Conservation (phyloP, 352 stramenopile genomes). For the Globisporangium barbulae region DNA sequence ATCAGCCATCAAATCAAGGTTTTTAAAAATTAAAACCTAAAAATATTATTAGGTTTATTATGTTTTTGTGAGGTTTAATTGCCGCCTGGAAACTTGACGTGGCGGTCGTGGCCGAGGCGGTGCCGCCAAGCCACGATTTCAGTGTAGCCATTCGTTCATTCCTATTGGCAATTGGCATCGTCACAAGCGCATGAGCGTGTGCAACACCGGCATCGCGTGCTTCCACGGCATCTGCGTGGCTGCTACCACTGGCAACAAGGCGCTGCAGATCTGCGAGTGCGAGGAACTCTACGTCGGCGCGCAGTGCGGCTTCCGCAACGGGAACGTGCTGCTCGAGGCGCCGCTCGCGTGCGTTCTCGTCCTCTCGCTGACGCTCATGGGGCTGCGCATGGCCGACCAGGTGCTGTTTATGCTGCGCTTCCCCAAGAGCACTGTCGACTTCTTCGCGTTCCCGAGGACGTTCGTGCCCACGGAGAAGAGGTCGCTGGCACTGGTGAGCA, state of each 20-base stretch:
- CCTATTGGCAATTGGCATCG: background rate
- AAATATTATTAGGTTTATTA: no score
- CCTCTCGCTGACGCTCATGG: constrained; percentile 33
- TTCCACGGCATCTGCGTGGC: constrained; percentile 47
- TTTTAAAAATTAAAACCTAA: no score
- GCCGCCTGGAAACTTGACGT: constrained; percentile 5
- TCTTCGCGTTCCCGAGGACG: constrained; percentile 42
- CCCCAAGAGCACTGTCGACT: constrained; percentile 21
- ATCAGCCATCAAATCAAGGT: no score
- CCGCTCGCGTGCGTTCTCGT: constrained; percentile 38
- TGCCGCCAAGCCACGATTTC: background rate
- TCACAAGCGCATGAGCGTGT: background rate
- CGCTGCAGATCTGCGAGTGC: constrained; percentile 32
- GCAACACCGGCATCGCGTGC: constrained; percentile 26
- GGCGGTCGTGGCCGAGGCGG: background rate
- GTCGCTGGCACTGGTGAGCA: background rate
- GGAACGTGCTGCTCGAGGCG: constrained; percentile 50
- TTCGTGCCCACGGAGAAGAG: constrained; percentile 6
- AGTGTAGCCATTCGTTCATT: background rate
- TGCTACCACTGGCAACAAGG: constrained; percentile 1
- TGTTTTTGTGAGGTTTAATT: background rate
- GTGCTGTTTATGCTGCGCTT: constrained; percentile 36
- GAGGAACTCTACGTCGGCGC: constrained; percentile 41
- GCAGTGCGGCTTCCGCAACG: constrained; percentile 40
- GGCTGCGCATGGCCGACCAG: constrained; percentile 25